phyloP scores from a whole-genome alignment of 495 filamentous ascomycete genomes.

The Friedmanniomyces simplex region DNA sequence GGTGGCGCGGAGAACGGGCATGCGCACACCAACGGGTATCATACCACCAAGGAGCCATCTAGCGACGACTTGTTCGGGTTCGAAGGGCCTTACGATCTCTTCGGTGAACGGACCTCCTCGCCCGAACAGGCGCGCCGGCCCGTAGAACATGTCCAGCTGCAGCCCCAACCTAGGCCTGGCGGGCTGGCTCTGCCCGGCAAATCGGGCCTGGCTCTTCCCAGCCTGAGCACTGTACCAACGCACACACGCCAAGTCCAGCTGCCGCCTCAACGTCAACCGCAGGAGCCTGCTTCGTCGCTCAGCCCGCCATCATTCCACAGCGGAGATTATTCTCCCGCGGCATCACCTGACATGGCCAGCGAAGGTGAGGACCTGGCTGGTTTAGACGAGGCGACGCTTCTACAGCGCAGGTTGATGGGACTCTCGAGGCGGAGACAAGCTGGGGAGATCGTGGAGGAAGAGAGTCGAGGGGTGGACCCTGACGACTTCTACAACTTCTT shows the following conservation, averaged over 20 bases:
- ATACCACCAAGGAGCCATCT: conserved; percentile 5
- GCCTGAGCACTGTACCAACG: not conserved
- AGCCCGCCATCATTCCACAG: conserved; percentile 7
- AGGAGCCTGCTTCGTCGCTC: conserved; percentile 1
- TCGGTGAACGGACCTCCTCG: conserved; percentile 11
- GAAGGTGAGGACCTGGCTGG: conserved; percentile 6
- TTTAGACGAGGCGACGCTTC: not conserved
- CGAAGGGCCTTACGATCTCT: conserved; percentile 32
- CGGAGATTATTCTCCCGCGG: conserved; percentile 9
- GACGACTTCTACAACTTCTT: conserved; percentile 49
- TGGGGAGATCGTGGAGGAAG: conserved; percentile 23
- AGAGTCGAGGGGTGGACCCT: conserved; percentile 23
- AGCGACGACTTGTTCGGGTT: conserved; percentile 22
- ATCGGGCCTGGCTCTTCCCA: conserved; percentile 9
- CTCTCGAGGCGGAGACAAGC: conserved; percentile 25
- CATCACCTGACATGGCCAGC: not conserved
- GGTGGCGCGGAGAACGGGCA: conserved; percentile 30
- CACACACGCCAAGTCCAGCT: not conserved
- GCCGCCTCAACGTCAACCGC: not conserved
- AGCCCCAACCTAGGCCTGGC: conserved; percentile 1
- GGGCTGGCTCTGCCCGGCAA: conserved; percentile 18
- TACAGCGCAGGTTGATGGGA: conserved; percentile 18
- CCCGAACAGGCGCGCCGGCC: conserved; percentile 8
- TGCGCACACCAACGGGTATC: conserved; percentile 12
- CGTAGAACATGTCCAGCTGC: not conserved